Percentiles rank a stretch among this genome's conserved stretches.
phyloP scores from a whole-genome alignment of 139 green algal genomes.

The Picochlorum sp. region DNA sequence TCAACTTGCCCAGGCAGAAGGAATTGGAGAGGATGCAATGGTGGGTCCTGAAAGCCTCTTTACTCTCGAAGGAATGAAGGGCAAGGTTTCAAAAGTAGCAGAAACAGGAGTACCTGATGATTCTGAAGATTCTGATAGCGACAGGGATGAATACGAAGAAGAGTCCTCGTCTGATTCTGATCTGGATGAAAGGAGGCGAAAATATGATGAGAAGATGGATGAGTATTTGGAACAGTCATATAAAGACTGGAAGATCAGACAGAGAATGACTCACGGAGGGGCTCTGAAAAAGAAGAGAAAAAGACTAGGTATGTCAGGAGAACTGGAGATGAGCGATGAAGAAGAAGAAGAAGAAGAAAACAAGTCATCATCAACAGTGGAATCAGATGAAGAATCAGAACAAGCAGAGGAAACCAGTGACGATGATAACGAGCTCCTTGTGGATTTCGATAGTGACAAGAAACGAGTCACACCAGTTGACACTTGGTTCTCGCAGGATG shows the following conservation, averaged over 20 bases:
- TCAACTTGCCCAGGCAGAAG: slow-evolving; percentile 44
- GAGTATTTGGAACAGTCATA: slow-evolving; percentile 81
- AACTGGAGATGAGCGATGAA: slow-evolving; percentile 43
- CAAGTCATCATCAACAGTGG: slow-evolving; percentile 7
- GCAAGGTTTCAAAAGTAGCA: neutral
- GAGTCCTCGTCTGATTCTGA: slow-evolving; percentile 25
- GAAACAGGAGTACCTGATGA: slow-evolving; percentile 8
- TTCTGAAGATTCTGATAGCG: slow-evolving; percentile 6
- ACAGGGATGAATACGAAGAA: slow-evolving; percentile 13
- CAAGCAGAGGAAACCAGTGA: neutral
- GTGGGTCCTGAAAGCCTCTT: slow-evolving; percentile 36
- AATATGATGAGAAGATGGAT: slow-evolving; percentile 74
- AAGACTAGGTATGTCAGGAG: slow-evolving; percentile 53
- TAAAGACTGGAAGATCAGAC: slow-evolving; percentile 65
- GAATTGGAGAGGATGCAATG: slow-evolving; percentile 31
- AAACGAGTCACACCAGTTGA: slow-evolving; percentile 7
- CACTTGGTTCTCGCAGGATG: slow-evolving; percentile 8
- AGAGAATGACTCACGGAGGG: slow-evolving; percentile 30
- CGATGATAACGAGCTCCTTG: neutral
- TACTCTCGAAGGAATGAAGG: slow-evolving; percentile 20
- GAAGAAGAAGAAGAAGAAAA: slow-evolving; percentile 20
- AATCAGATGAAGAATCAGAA: neutral
- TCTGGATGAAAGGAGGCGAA: slow-evolving; percentile 39
- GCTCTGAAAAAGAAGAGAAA: slow-evolving; percentile 40
- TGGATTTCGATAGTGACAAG: neutral